Evolutionary conservation across 305 asterid genomes (phyloP).

Genomic region (Andrographis paniculata): DNA sequence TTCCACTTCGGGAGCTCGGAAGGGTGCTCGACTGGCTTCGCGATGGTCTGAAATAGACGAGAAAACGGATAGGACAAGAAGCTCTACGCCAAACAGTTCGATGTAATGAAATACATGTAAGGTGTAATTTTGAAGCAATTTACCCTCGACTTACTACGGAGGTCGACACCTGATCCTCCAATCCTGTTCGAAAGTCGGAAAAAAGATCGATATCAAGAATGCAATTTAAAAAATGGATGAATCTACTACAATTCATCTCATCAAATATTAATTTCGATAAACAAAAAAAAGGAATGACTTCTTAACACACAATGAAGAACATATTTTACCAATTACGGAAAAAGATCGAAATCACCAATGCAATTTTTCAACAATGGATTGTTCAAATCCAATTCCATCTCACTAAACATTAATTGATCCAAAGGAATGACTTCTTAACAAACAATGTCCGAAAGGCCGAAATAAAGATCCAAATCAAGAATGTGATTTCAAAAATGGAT

Average conservation of each 20-base stretch:
- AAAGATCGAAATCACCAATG: too few species aligned
- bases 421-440: not conserved
- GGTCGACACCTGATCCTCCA: slow-evolving; percentile 88
- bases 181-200: slow-evolving; percentile 37
- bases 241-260: too few species aligned
- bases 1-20: slow-evolving; percentile 98
- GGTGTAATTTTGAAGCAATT: slow-evolving; percentile 11
- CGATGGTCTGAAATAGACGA: slow-evolving; percentile 46
- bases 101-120: not conserved
- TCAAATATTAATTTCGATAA: not conserved
- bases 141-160: slow-evolving; percentile 97
- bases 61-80: slow-evolving; percentile 2
- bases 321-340: slow-evolving; percentile 77
- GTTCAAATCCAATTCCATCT: too few species aligned
- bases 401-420: not conserved
- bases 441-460: not conserved
- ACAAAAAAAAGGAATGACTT: not conserved
- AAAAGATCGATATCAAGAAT: too few species aligned
- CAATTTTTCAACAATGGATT: too few species aligned
- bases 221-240: too few species aligned
- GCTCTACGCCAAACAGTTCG: too few species aligned
- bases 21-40: slow-evolving; percentile 82
- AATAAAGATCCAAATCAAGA: too few species aligned
- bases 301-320: not conserved
- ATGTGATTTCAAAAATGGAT: too few species aligned